A percentile compares a stretch with the other conserved stretches of the same genome.
Evolutionary conservation across 331 rosid genomes (phyloP).

Genomic region (Prunus yedoensis): DNA sequence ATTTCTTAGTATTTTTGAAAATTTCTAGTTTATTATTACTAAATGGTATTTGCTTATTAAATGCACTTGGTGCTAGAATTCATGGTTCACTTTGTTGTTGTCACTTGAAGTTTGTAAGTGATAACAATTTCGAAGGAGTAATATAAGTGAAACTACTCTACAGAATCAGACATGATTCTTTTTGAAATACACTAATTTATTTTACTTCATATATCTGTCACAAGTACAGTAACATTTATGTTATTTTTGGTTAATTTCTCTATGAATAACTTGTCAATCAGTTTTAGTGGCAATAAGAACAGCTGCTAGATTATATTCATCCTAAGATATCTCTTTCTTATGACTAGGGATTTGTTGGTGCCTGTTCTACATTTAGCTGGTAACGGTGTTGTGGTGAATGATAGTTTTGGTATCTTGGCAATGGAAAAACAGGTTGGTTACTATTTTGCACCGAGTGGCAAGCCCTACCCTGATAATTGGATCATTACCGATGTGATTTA

Average conservation of each 20-base stretch:
- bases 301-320: conserved; percentile 23
- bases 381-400: conserved; percentile 35
- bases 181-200: neutral
- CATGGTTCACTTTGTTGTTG: neutral
- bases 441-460: conserved; percentile 99
- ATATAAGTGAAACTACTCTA: neutral
- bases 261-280: conserved; percentile 3
- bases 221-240: neutral
- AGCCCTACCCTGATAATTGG: conserved; percentile 99
- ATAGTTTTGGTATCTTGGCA: conserved; percentile 42
- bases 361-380: conserved; percentile 30
- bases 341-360: conserved; percentile 29
- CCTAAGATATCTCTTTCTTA: conserved; percentile 32
- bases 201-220: neutral
- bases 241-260: conserved; percentile 8
- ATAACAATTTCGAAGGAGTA: too few species aligned
- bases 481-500: conserved; percentile 82
- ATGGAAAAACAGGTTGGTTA: conserved; percentile 84
- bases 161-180: neutral
- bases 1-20: neutral
- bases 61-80: neutral
- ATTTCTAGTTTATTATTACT: neutral
- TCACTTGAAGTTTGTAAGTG: neutral
- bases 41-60: neutral
- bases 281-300: conserved; percentile 22